Percentiles rank a stretch among this genome's conserved stretches.
Evolutionary conservation across 2,329 filamentous ascomycete genomes (phyloP).

Genomic region (Xylaria multiplex): DNA sequence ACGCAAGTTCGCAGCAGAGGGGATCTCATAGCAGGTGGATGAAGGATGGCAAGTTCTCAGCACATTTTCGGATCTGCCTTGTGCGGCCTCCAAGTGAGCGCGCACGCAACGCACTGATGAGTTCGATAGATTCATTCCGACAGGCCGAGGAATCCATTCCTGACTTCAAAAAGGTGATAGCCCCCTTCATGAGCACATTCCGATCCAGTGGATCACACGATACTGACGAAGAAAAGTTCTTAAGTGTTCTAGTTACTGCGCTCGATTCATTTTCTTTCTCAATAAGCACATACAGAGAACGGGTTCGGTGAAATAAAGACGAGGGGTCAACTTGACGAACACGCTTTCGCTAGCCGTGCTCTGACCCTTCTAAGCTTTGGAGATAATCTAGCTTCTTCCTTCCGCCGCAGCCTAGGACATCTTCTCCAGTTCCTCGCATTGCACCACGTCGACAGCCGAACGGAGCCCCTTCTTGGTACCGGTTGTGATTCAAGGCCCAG

Average conservation of each 20-base stretch:
- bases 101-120: too few relatives aligned
- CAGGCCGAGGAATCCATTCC: too few relatives aligned
- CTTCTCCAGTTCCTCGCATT: background rate
- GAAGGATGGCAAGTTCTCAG: background rate
- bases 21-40: background rate
- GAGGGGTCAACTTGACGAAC: background rate
- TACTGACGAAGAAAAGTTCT: too few relatives aligned
- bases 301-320: background rate
- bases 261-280: too few relatives aligned
- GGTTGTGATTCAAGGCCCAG: background rate
- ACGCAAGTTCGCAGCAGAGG: background rate
- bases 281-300: too few relatives aligned
- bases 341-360: slow-evolving; percentile 10
- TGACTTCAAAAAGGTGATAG: too few relatives aligned
- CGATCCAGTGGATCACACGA: too few relatives aligned
- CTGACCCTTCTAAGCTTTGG: background rate
- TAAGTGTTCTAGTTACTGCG: too few relatives aligned
- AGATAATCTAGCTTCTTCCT: background rate
- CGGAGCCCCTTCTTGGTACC: background rate
- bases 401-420: background rate
- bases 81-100: too few relatives aligned
- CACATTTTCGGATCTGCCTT: too few relatives aligned
- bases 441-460: background rate
- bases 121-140: too few relatives aligned
- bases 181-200: too few relatives aligned